A percentile compares a stretch with the other conserved stretches of the same genome.
phyloP scores from a whole-genome alignment of 1,284 basidiomycete species.

The Phellopilus nigrolimitatus region DNA sequence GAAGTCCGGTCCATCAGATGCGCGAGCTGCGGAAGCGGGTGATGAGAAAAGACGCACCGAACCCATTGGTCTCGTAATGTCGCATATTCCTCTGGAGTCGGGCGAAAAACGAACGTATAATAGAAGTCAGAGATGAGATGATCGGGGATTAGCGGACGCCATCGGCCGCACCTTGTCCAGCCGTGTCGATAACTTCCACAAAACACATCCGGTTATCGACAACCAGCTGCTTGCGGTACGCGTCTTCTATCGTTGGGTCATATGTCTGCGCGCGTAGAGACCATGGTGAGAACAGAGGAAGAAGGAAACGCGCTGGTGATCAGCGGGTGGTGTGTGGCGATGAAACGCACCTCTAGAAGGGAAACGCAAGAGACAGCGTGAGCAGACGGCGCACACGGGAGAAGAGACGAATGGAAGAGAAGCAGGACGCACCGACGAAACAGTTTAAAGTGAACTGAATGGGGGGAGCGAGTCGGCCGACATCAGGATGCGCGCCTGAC shows the following conservation, averaged over 20 bases:
- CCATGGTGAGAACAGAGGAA: too few species aligned
- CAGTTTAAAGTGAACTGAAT: slow-evolving; percentile 87
- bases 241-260: slow-evolving; percentile 93
- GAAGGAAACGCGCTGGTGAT: too few species aligned
- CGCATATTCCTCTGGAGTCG: slow-evolving; percentile 90
- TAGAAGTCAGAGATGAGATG: slow-evolving; percentile 7
- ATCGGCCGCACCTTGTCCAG: slow-evolving; percentile 90
- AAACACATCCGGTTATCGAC: slow-evolving; percentile 91
- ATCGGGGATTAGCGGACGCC: slow-evolving; percentile 27
- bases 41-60: slow-evolving; percentile 56
- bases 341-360: slow-evolving; percentile 45
- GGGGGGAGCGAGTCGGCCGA: slow-evolving; percentile 15
- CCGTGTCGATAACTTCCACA: slow-evolving; percentile 91
- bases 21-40: too few species aligned
- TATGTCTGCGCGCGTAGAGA: slow-evolving; percentile 52
- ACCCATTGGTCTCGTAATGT: slow-evolving; percentile 99
- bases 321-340: slow-evolving; percentile 4
- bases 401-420: slow-evolving; percentile 17
- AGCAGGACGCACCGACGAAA: slow-evolving; percentile 69
- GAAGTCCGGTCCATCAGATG: too few species aligned
- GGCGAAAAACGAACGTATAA: slow-evolving; percentile 14
- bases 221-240: slow-evolving; percentile 87
- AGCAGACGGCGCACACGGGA: slow-evolving; percentile 10
- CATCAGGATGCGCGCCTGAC: slow-evolving; percentile 15
- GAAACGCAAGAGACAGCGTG: slow-evolving; percentile 20